Percentiles rank a stretch among this genome's conserved stretches.
These are phyloP conservation scores for Mallotus japonicus DNA, from an alignment of 441 rosid species.

Conservation along the genomic window DNA sequence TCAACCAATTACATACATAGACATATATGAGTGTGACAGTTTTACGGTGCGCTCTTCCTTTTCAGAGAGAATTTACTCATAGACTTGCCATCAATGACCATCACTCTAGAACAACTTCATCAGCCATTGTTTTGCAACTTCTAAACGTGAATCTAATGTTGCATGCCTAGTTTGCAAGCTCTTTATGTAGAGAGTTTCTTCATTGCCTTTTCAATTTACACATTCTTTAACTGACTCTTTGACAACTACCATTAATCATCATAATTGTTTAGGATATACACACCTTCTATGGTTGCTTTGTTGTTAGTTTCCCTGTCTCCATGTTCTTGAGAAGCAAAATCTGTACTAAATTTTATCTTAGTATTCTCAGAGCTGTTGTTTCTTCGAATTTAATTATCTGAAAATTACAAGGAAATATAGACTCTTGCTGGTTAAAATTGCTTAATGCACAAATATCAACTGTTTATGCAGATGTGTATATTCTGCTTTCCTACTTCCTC, in stretches of 20 bases:
- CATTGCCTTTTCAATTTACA: neutral
- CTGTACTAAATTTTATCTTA: neutral
- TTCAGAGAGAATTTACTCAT: neutral
- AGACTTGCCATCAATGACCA: neutral
- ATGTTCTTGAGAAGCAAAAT: neutral
- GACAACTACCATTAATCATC: neutral
- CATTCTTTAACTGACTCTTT: too few species aligned
- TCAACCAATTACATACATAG: constrained; percentile 79
- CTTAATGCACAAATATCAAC: constrained; percentile 13
- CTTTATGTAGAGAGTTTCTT: neutral
- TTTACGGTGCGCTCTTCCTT: constrained; percentile 59
- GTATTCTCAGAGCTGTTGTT: neutral
- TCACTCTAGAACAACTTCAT: neutral
- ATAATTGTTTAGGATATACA: neutral
- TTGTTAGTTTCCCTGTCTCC: neutral
- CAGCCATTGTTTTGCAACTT: neutral
- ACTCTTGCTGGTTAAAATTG: constrained; percentile 9
- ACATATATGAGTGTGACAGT: constrained; percentile 59
- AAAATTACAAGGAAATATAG: neutral
- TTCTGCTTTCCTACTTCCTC: constrained; percentile 93
- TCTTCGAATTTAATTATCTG: neutral
- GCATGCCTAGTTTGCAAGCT: neutral
- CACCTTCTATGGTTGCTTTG: constrained; percentile 1
- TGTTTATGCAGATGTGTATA: constrained; percentile 79
- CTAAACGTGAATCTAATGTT: neutral